Evolutionary conservation across 202 grass and related monocot genomes (phyloP).

Genomic region (Brachypodium distachyon): DNA sequence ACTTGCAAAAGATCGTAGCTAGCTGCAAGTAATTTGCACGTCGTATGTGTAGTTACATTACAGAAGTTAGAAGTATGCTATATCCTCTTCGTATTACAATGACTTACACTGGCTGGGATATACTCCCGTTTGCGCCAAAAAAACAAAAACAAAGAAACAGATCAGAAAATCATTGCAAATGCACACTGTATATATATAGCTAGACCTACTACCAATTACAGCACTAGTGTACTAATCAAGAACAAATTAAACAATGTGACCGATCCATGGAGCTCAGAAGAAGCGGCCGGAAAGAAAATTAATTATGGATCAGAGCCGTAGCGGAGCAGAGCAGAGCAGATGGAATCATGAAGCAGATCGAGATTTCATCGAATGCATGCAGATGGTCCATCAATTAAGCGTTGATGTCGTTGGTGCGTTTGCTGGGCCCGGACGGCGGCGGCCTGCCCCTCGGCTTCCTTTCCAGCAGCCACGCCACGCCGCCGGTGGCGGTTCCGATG

Average conservation of each 20-base stretch:
- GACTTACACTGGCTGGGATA: too few species aligned
- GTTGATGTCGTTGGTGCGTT: slow-evolving; percentile 36
- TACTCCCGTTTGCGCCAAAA: too few species aligned
- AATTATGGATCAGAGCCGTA: not conserved
- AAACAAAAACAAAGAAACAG: not conserved
- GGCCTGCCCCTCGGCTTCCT: slow-evolving; percentile 26
- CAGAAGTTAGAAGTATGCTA: too few species aligned
- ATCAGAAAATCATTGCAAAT: not conserved
- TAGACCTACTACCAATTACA: too few species aligned
- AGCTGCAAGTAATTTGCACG: too few species aligned
- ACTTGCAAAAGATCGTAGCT: too few species aligned
- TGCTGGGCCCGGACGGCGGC: slow-evolving; percentile 34
- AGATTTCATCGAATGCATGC: too few species aligned
- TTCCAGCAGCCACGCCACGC: not conserved
- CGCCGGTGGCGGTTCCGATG: not conserved
- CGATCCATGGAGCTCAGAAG: not conserved
- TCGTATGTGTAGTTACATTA: too few species aligned
- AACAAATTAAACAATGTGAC: not conserved
- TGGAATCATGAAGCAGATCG: too few species aligned
- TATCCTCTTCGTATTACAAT: too few species aligned
- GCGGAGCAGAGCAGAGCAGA: not conserved
- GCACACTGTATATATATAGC: not conserved
- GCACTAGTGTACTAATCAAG: too few species aligned
- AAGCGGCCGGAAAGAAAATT: not conserved
- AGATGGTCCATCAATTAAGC: not conserved